These are phyloP conservation scores for Dissophora globulifera DNA, from an alignment of 192 early-diverging fungal genomes.

Conservation along the genomic window DNA sequence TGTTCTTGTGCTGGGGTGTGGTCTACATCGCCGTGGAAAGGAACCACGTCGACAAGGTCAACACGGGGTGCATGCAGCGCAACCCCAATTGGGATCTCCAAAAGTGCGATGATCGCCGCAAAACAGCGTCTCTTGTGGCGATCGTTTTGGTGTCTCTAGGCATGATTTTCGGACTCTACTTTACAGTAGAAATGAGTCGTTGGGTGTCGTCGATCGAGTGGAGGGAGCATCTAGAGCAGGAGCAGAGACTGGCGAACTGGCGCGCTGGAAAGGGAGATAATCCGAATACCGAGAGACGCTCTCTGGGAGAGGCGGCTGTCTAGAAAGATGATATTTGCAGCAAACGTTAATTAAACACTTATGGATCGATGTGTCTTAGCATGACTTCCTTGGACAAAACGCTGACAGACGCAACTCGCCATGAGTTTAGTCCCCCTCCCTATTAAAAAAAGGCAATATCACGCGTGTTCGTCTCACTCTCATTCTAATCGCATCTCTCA, in stretches of 20 bases:
- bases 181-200: constrained; percentile 6
- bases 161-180: constrained; percentile 22
- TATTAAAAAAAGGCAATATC: too few species aligned
- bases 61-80: constrained; percentile 10
- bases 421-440: too few species aligned
- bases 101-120: constrained; percentile 23
- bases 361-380: too few species aligned
- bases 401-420: too few species aligned
- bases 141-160: constrained; percentile 27
- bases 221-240: constrained; percentile 33
- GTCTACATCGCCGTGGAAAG: constrained; percentile 41
- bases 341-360: too few species aligned
- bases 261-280: constrained; percentile 28
- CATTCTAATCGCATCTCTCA: background rate
- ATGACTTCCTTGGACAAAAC: too few species aligned
- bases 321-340: background rate
- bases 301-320: background rate
- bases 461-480: too few species aligned
- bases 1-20: constrained; percentile 44
- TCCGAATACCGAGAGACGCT: constrained; percentile 16
- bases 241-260: constrained; percentile 27
- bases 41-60: constrained; percentile 17
- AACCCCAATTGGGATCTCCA: constrained; percentile 13
- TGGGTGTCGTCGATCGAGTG: constrained; percentile 39
- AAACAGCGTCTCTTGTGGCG: constrained; percentile 1